A percentile compares a stretch with the other conserved stretches of the same genome.
phyloP scores from a whole-genome alignment of 345 rosid species.

The Microcos paniculata region DNA sequence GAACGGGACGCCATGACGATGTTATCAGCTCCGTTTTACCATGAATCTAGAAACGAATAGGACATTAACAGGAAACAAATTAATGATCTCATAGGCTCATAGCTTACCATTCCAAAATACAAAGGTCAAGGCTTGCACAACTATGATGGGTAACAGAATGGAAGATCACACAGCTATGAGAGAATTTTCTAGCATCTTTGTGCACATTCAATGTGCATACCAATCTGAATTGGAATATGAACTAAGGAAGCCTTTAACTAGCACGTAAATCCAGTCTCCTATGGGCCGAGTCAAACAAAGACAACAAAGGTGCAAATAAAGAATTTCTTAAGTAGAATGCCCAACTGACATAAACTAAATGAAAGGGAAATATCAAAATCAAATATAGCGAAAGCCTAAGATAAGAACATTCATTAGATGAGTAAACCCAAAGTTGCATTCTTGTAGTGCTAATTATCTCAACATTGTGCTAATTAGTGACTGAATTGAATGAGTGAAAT shows the following conservation, averaged over 20 bases:
- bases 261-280: background rate
- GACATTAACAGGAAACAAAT: constrained; percentile 13
- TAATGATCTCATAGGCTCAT: constrained; percentile 20
- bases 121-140: background rate
- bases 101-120: constrained; percentile 16
- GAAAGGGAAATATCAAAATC: background rate
- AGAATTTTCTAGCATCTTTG: background rate
- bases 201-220: background rate
- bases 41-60: constrained; percentile 63
- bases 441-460: background rate
- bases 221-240: background rate
- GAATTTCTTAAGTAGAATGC: background rate
- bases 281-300: background rate
- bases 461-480: background rate
- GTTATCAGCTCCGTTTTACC: constrained; percentile 87
- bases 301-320: background rate
- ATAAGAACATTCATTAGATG: background rate
- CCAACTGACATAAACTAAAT: background rate
- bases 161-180: background rate
- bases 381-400: background rate
- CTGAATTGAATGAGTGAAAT: background rate
- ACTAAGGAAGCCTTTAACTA: background rate
- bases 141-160: constrained; percentile 1
- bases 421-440: background rate
- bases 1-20: constrained; percentile 90